These are phyloP conservation scores for Microbotryum violaceum DNA, from an alignment of 1,284 basidiomycete species.

Conservation along the genomic window DNA sequence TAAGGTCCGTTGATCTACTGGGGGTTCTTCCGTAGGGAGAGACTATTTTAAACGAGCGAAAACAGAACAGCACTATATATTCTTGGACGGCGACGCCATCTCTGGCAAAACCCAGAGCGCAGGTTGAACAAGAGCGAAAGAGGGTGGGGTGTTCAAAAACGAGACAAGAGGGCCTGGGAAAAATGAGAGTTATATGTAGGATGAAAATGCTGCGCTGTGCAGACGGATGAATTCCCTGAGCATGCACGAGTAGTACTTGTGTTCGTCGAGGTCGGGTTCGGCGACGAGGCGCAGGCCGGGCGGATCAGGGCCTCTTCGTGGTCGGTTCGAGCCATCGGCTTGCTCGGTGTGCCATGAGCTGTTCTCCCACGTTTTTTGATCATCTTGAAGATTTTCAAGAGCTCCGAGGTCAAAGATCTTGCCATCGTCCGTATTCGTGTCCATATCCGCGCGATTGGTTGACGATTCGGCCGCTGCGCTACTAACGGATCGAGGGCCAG, in stretches of 20 bases:
- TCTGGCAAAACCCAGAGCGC: too few relatives aligned
- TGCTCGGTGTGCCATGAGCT: too few relatives aligned
- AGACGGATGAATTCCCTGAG: too few relatives aligned
- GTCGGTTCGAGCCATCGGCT: background rate
- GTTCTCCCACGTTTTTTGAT: too few relatives aligned
- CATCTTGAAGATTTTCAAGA: background rate
- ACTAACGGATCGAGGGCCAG: too few relatives aligned
- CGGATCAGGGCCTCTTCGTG: slow-evolving; percentile 6
- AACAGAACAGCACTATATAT: slow-evolving; percentile 46
- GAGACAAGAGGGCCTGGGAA: slow-evolving; percentile 14
- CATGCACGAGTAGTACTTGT: slow-evolving; percentile 13
- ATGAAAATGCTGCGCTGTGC: too few relatives aligned
- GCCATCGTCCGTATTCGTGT: background rate
- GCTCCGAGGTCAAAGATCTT: background rate
- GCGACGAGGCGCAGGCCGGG: slow-evolving; percentile 14
- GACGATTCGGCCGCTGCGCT: background rate
- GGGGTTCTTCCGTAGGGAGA: background rate
- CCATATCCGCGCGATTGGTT: background rate
- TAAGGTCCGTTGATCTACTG: too few relatives aligned
- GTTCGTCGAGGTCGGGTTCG: slow-evolving; percentile 17
- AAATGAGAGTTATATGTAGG: slow-evolving; percentile 25
- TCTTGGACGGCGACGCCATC: background rate
- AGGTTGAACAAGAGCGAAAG: background rate
- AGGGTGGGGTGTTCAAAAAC: background rate
- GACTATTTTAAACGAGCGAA: slow-evolving; percentile 52